Evolutionary conservation across 2,329 filamentous ascomycete genomes (phyloP).

Genomic region (Pseudogymnoascus sp.): DNA sequence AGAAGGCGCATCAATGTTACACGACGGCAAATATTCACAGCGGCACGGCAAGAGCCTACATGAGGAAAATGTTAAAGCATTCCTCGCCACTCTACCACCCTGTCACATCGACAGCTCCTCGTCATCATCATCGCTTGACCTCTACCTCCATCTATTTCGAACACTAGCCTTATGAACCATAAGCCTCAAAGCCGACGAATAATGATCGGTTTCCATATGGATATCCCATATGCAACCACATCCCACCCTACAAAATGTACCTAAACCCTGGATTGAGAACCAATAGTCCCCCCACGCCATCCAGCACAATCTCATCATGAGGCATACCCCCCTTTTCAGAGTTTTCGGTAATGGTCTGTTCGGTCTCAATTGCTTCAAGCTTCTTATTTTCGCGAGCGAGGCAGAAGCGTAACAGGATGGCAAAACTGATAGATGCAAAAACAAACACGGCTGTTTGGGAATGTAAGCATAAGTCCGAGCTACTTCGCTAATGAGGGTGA

Average conservation of each 20-base stretch:
- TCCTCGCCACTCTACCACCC: neutral
- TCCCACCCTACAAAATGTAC: constrained; percentile 9
- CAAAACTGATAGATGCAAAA: constrained; percentile 9
- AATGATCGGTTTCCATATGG: neutral
- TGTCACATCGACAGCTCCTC: neutral
- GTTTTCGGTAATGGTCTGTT: neutral
- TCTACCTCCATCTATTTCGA: neutral
- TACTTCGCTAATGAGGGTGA: neutral
- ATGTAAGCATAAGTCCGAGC: neutral
- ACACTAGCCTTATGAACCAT: neutral
- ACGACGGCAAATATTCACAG: neutral
- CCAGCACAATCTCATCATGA: constrained; percentile 12
- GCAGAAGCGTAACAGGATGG: constrained; percentile 11
- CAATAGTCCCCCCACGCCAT: constrained; percentile 1
- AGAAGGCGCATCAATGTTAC: neutral
- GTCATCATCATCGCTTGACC: neutral
- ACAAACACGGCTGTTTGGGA: constrained; percentile 9
- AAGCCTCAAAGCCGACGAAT: neutral
- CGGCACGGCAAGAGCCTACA: too few species aligned
- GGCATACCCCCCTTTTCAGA: neutral
- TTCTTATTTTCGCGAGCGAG: constrained; percentile 14
- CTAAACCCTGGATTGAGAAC: constrained; percentile 14
- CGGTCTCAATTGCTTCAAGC: constrained; percentile 10
- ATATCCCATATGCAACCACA: neutral
- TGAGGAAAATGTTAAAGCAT: neutral